Percentiles rank a stretch among this genome's conserved stretches.
These are phyloP conservation scores for Thelonectria rubi DNA, from an alignment of 2,329 filamentous ascomycete genomes.

Conservation along the genomic window DNA sequence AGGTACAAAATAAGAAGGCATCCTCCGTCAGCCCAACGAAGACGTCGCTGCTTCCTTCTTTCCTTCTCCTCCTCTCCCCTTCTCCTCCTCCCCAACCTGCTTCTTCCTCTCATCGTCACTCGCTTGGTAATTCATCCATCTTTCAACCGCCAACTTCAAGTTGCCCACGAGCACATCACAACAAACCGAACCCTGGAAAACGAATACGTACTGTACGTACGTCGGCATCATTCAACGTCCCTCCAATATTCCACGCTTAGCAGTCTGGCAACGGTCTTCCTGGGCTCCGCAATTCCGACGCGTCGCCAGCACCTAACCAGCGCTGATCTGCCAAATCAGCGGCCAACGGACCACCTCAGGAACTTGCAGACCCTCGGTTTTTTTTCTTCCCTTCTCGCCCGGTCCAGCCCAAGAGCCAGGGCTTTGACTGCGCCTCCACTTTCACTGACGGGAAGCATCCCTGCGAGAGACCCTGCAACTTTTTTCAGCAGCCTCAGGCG, in stretches of 20 bases:
- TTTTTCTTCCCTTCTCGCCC: constrained; percentile 3
- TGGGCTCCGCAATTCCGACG: constrained; percentile 33
- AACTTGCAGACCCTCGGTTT: not conserved
- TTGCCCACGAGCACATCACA: constrained; percentile 20
- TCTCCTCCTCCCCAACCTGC: constrained; percentile 14
- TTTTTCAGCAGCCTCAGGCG: constrained; percentile 20
- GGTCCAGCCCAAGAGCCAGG: constrained; percentile 1
- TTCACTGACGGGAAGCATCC: constrained; percentile 9
- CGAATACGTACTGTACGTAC: no score
- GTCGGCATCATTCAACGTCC: not conserved
- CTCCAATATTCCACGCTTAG: not conserved
- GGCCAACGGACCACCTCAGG: constrained; percentile 19
- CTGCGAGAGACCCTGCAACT: constrained; percentile 4
- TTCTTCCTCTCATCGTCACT: constrained; percentile 15
- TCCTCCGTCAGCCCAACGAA: not conserved
- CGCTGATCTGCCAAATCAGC: constrained; percentile 33
- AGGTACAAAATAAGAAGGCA: constrained; percentile 18
- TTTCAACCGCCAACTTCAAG: constrained; percentile 15
- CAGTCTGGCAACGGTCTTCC: not conserved
- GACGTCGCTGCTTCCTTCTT: not conserved
- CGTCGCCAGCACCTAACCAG: constrained; percentile 25
- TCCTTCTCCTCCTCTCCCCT: not conserved
- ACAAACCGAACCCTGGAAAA: not conserved
- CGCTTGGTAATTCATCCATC: constrained; percentile 13
- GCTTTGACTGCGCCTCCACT: constrained; percentile 17